Percentiles rank a stretch among this genome's conserved stretches.
Conservation (phyloP, 495 filamentous ascomycete genomes). For the Paragyromitra xinjiangensis region DNA sequence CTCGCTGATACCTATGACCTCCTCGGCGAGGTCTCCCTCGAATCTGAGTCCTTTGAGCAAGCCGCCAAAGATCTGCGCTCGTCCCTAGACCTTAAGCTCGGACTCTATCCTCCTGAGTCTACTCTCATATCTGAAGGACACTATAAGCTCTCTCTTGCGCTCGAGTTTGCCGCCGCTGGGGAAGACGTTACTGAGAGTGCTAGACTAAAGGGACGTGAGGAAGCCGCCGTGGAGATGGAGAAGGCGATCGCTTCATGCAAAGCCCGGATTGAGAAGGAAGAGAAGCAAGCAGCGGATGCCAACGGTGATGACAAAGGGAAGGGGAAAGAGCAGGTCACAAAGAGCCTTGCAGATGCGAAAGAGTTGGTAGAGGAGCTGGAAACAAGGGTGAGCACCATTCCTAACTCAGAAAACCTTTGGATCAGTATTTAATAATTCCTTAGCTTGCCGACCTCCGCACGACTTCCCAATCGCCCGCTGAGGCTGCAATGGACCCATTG, state of each 20-base stretch:
- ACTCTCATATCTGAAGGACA: conserved; percentile 89
- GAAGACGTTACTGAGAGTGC: conserved; percentile 65
- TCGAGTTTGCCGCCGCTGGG: conserved; percentile 75
- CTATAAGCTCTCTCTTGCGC: conserved; percentile 92
- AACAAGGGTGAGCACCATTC: conserved; percentile 49
- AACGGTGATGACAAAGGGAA: conserved; percentile 64
- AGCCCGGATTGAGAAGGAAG: conserved; percentile 76
- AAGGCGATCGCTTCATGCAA: conserved; percentile 81
- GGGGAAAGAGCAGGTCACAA: conserved; percentile 64
- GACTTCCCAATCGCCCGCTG: conserved; percentile 66
- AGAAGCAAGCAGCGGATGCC: conserved; percentile 67
- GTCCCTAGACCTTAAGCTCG: conserved; percentile 76
- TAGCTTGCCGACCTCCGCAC: conserved; percentile 76
- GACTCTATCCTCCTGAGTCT: conserved; percentile 79
- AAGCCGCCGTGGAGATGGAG: conserved; percentile 81
- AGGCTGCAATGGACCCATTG: conserved; percentile 64
- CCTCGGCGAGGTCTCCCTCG: conserved; percentile 78
- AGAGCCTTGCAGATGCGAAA: conserved; percentile 81
- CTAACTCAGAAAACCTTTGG: conserved; percentile 34
- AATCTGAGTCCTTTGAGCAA: conserved; percentile 83
- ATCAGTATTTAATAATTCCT: conserved; percentile 38
- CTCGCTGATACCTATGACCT: conserved; percentile 86
- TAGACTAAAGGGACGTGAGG: conserved; percentile 71
- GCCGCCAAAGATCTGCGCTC: conserved; percentile 82
- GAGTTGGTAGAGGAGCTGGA: conserved; percentile 70